Conservation (phyloP, 805 yeast species). For the Yarrowia yakushimensis region DNA sequence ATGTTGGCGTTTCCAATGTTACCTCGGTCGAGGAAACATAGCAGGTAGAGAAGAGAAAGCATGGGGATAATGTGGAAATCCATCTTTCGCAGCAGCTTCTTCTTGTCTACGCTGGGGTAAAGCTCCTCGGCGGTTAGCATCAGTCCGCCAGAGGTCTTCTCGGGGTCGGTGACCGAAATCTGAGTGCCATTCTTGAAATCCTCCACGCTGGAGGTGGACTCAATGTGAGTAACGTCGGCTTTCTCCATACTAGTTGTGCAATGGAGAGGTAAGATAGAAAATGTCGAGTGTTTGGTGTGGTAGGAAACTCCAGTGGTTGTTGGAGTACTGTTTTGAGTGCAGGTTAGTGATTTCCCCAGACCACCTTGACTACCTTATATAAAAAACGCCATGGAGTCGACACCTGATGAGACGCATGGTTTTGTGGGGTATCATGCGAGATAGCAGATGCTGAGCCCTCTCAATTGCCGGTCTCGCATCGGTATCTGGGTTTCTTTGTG, state of each 20-base stretch:
- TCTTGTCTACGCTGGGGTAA: conserved; percentile 27
- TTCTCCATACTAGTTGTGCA: background rate
- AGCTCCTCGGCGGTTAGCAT: conserved; percentile 25
- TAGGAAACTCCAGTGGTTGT: background rate
- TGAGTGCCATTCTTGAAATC: conserved; percentile 18
- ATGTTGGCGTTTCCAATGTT: conserved; percentile 53
- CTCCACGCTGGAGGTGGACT: conserved; percentile 13
- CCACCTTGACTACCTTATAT: conserved; percentile 6
- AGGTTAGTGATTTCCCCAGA: conserved; percentile 22
- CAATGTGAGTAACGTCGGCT: conserved; percentile 10
- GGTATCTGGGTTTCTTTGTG: conserved; percentile 1
- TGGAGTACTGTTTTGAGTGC: background rate
- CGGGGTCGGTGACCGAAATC: conserved; percentile 7
- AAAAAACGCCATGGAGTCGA: background rate
- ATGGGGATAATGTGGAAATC: conserved; percentile 47
- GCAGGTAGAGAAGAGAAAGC: conserved; percentile 46
- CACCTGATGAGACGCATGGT: background rate
- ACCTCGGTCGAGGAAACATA: conserved; percentile 51
- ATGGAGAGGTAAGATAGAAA: background rate
- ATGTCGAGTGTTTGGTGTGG: background rate
- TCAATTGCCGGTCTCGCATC: conserved; percentile 9
- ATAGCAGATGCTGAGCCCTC: background rate
- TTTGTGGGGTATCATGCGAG: conserved; percentile 19
- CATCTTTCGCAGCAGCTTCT: conserved; percentile 38
- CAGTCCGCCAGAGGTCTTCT: background rate